Percentiles rank a stretch among this genome's conserved stretches.
These are phyloP conservation scores for Aspergillus ruber DNA, from an alignment of 2,329 filamentous ascomycete genomes.

Conservation along the genomic window DNA sequence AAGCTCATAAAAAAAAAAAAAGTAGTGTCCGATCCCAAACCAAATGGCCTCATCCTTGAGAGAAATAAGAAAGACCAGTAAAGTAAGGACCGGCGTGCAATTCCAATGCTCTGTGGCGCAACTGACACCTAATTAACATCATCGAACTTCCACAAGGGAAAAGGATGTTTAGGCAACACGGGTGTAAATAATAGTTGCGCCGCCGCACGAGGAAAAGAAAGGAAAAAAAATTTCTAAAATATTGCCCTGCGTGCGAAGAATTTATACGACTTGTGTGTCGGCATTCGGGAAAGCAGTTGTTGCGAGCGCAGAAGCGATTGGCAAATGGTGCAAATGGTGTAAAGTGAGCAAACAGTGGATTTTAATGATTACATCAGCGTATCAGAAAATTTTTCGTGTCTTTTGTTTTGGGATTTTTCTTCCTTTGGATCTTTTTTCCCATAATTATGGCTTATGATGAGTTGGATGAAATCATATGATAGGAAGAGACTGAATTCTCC, in stretches of 20 bases:
- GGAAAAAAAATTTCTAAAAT: conserved; percentile 31
- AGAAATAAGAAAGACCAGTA: conserved; percentile 41
- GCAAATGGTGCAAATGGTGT: neutral
- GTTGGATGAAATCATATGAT: conserved; percentile 36
- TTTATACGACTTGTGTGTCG: conserved; percentile 19
- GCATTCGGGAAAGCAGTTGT: conserved; percentile 8
- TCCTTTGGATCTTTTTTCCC: conserved; percentile 12
- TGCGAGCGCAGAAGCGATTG: conserved; percentile 2
- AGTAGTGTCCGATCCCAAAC: conserved; percentile 52
- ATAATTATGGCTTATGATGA: conserved; percentile 38
- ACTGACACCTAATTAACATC: conserved; percentile 64
- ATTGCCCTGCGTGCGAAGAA: conserved; percentile 2
- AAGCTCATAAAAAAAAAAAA: conserved; percentile 4
- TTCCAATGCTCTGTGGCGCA: conserved; percentile 71
- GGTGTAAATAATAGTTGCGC: conserved; percentile 63
- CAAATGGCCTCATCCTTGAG: conserved; percentile 41
- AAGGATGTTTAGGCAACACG: conserved; percentile 71
- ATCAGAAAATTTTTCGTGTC: conserved; percentile 5
- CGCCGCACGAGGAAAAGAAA: conserved; percentile 72
- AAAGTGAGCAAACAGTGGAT: neutral
- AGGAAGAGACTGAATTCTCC: conserved; percentile 44
- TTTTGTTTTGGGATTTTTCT: too few species aligned
- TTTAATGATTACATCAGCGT: neutral
- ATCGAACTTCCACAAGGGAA: conserved; percentile 25
- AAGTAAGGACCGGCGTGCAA: conserved; percentile 62